Conservation (phyloP, 805 yeast species). For the Ogataea corticis region DNA sequence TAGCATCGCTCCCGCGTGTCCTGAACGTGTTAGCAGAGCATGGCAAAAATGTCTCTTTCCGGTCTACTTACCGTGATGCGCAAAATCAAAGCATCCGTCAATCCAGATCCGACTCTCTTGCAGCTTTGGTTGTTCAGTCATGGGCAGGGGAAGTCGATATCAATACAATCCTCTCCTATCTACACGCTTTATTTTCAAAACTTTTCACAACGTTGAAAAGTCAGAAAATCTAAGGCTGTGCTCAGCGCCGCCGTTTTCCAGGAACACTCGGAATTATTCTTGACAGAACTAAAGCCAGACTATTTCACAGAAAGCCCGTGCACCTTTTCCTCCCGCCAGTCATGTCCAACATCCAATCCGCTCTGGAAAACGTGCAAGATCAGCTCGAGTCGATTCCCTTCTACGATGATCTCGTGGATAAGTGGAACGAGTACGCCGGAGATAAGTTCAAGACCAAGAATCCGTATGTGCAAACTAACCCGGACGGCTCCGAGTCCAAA, state of each 20-base stretch:
- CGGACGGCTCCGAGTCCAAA: conserved; percentile 53
- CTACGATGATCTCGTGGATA: conserved; percentile 52
- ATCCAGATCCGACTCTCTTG: conserved; percentile 72
- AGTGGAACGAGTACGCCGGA: conserved; percentile 66
- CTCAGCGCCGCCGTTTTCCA: not conserved
- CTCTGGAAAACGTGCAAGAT: conserved; percentile 21
- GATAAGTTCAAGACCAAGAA: conserved; percentile 63
- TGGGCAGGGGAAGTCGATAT: too few relatives aligned
- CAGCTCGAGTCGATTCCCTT: conserved; percentile 57
- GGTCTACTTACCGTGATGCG: conserved; percentile 73
- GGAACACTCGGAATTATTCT: not conserved
- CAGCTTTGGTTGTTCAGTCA: conserved; percentile 5
- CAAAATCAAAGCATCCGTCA: conserved; percentile 97
- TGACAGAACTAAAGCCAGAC: not conserved
- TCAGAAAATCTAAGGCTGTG: too few relatives aligned
- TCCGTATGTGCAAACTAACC: conserved; percentile 57
- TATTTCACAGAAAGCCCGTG: too few relatives aligned
- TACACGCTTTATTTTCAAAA: too few relatives aligned
- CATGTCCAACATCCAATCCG: conserved; percentile 13
- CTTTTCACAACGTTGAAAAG: too few relatives aligned
- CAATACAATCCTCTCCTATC: too few relatives aligned
- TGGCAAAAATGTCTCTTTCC: not conserved
- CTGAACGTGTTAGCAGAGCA: conserved; percentile 22
- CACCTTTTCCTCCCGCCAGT: not conserved
- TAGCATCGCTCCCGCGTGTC: conserved; percentile 92